phyloP scores from a whole-genome alignment of 1,284 basidiomycete species.

The Puccinia triticina region DNA sequence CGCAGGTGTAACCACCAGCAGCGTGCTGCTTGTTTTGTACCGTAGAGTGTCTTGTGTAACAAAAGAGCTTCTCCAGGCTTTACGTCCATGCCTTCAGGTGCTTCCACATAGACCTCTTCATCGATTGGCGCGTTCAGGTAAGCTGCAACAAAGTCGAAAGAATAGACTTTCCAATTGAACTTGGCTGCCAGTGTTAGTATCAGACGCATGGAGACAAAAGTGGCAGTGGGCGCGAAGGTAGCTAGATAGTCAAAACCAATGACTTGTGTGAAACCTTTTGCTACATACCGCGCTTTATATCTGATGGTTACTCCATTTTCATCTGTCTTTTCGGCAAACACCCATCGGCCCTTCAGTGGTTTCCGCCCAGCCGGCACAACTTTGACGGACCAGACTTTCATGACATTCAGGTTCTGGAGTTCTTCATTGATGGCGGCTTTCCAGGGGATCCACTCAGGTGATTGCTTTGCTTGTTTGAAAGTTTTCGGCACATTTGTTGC shows the following conservation, averaged over 20 bases:
- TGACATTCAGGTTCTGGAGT: not conserved
- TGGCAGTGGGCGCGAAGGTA: not conserved
- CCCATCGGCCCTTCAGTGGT: too few relatives aligned
- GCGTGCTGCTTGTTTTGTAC: constrained; percentile 20
- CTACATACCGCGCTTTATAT: not conserved
- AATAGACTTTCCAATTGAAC: not conserved
- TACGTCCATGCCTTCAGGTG: not conserved
- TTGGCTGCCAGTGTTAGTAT: constrained; percentile 17
- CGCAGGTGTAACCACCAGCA: constrained; percentile 20
- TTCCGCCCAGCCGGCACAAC: not conserved
- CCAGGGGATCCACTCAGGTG: not conserved
- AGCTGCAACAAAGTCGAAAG: constrained; percentile 16
- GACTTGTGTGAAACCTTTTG: constrained; percentile 6
- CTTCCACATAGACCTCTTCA: not conserved
- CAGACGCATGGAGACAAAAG: not conserved
- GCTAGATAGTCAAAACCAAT: not conserved
- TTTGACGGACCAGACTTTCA: not conserved
- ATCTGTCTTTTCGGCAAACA: not conserved
- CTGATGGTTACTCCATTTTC: not conserved
- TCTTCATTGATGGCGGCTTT: not conserved
- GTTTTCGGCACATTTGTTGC: too few relatives aligned
- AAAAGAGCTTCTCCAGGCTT: not conserved
- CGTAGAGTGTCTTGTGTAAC: constrained; percentile 15
- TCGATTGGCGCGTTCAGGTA: not conserved
- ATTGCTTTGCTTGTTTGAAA: too few relatives aligned